A percentile compares a stretch with the other conserved stretches of the same genome.
phyloP scores from a whole-genome alignment of 1,139 yeast genomes.

The Candida pseudocylindracea region DNA sequence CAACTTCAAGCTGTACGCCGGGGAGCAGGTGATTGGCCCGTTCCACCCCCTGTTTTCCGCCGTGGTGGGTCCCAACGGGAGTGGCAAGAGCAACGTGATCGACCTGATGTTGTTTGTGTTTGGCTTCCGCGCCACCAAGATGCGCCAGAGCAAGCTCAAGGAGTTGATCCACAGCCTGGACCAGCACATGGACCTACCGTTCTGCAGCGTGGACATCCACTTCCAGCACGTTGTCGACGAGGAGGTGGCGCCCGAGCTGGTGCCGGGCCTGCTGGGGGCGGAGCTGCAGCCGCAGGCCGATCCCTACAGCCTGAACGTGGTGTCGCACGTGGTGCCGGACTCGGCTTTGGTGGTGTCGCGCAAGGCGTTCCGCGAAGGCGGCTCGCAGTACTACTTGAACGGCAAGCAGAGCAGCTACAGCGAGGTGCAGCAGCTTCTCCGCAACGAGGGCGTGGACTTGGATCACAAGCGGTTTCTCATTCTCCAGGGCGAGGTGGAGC shows the following conservation, averaged over 20 bases:
- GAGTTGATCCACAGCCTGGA: slow-evolving; percentile 84
- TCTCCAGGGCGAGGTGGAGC: slow-evolving; percentile 95
- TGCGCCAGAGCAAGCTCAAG: slow-evolving; percentile 87
- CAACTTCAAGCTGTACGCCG: slow-evolving; percentile 92
- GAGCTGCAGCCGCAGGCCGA: slow-evolving; percentile 60
- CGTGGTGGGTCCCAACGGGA: slow-evolving; percentile 98
- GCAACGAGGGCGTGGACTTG: slow-evolving; percentile 77
- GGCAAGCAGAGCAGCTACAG: slow-evolving; percentile 49
- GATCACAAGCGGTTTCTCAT: slow-evolving; percentile 90
- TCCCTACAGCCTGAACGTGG: slow-evolving; percentile 14
- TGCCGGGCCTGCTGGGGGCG: slow-evolving; percentile 27
- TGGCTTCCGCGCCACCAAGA: slow-evolving; percentile 89
- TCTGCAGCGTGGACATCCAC: slow-evolving; percentile 85
- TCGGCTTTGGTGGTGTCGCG: slow-evolving; percentile 56
- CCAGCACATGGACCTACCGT: slow-evolving; percentile 35
- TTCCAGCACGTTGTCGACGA: slow-evolving; percentile 62
- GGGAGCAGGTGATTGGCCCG: slow-evolving; percentile 86
- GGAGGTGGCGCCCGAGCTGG: slow-evolving; percentile 14
- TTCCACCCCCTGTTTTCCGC: slow-evolving; percentile 88
- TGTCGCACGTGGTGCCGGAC: slow-evolving; percentile 20
- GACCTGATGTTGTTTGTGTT: slow-evolving; percentile 91
- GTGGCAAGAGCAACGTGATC: slow-evolving; percentile 93
- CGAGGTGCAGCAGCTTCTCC: slow-evolving; percentile 55
- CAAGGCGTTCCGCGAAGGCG: slow-evolving; percentile 53
- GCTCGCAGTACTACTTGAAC: slow-evolving; percentile 62